Evolutionary conservation across 2,329 filamentous ascomycete species (phyloP), one percentile per base, ranked within the genome.

Genomic region (Pseudopyricularia javanii): DNA sequence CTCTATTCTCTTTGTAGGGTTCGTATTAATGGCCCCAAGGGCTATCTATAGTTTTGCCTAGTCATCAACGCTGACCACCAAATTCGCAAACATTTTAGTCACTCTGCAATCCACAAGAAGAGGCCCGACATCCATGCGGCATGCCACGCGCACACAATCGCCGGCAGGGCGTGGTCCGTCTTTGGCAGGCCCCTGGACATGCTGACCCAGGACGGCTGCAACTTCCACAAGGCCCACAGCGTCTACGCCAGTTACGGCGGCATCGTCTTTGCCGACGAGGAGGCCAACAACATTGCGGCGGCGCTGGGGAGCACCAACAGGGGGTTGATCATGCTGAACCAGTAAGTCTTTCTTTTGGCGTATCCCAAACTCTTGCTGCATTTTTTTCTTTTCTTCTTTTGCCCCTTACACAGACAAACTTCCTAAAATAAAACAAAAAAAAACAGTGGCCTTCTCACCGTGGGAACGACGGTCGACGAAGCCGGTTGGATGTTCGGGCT

Each of bases 151-250:
- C 80, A 83, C 59, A 73, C 73, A 2, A 68, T 70, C 20, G 69
- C 73, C 20, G 80, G 79, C 1, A 75, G 78, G 49, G 78, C 79
- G 1, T 82, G 76, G 74, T 75, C 71, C 28, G 64, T 71, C 1
- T 82, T 83, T 59, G 76, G 68, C 2, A 67, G 63, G 28, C 71
- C 70, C 1, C 63, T 83, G n/a, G 78, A 82, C 53, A 83, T 83
- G 78, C 62, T 82, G 43, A 81, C 75, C 53, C 78, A 74, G 63
- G 79, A 75, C 59, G 71, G 76, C 0, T 71, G 70, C 50, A 17
- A 43, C 17, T 43, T 22, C 20, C n/a, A 17, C 37, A 17, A 43
- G 3, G 37, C 37, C 37, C 37, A n/a, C 20, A 17, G 37, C 37
- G 37, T 20, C 37, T 4, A 43, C 37, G 17, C 11, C 17, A 8